Percentiles rank a stretch among this genome's conserved stretches.
These are phyloP conservation scores for Ceratocystis eucalypticola DNA, from an alignment of 2,329 filamentous ascomycete genomes.

Conservation along the genomic window DNA sequence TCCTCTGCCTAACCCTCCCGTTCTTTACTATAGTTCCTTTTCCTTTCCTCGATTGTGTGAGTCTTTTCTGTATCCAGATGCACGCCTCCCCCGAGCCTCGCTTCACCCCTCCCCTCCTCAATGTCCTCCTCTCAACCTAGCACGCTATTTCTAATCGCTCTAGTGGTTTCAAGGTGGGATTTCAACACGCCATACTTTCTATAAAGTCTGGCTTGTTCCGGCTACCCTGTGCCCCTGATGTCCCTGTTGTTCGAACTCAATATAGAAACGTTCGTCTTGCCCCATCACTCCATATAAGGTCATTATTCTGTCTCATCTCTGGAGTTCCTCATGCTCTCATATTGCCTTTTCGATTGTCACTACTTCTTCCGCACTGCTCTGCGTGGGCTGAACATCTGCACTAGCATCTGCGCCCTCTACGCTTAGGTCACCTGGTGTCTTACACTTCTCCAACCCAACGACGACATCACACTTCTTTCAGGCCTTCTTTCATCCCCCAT, in stretches of 20 bases:
- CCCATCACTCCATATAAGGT: conserved; percentile 2
- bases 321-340: conserved; percentile 54
- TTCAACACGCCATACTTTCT: neutral
- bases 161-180: neutral
- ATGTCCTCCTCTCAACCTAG: neutral
- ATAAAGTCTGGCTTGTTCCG: conserved; percentile 2
- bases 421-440: conserved; percentile 34
- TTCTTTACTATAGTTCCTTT: neutral
- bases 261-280: neutral
- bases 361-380: conserved; percentile 87
- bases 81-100: neutral
- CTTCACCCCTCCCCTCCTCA: conserved; percentile 1
- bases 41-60: neutral
- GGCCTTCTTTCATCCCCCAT: neutral
- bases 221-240: neutral
- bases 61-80: neutral
- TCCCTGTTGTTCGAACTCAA: neutral
- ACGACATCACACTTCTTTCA: neutral
- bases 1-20: neutral
- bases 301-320: neutral
- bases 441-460: neutral
- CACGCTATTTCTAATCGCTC: neutral
- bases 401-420: conserved; percentile 63
- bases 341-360: conserved; percentile 75
- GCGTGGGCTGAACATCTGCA: conserved; percentile 72